Evolutionary conservation across 352 stramenopile species (phyloP).

Genomic region (Thalassiosira pacifica): DNA sequence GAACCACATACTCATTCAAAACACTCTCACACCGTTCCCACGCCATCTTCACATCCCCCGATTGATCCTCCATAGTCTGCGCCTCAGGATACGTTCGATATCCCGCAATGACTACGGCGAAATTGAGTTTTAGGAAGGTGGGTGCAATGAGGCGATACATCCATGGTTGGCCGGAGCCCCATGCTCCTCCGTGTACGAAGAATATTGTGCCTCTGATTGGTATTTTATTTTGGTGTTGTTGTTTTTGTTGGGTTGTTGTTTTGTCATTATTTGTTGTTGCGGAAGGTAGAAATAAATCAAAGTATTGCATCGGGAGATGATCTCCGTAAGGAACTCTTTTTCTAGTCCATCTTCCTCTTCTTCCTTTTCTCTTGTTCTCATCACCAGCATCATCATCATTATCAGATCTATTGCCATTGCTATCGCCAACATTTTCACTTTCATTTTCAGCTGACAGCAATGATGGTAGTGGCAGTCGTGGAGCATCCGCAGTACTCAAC

Average conservation of each 20-base stretch:
- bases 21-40: constrained; percentile 10
- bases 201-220: constrained; percentile 63
- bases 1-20: constrained; percentile 46
- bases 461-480: neutral
- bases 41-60: constrained; percentile 1
- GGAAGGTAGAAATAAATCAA: constrained; percentile 74
- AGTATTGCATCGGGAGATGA: constrained; percentile 71
- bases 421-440: neutral
- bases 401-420: too few relatives aligned
- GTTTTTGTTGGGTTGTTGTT: constrained; percentile 5
- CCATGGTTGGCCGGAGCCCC: constrained; percentile 77
- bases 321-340: constrained; percentile 71
- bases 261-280: neutral
- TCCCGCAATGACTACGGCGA: constrained; percentile 78
- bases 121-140: constrained; percentile 68
- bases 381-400: neutral
- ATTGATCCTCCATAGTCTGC: constrained; percentile 25
- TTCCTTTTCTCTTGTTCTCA: neutral
- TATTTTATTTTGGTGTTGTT: constrained; percentile 5
- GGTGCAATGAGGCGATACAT: constrained; percentile 76
- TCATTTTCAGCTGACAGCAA: neutral
- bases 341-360: constrained; percentile 30
- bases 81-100: constrained; percentile 61
- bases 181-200: constrained; percentile 85
- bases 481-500: constrained; percentile 34